Evolutionary conservation across 257 asterid species (phyloP).

Genomic region (Petunia secreta): DNA sequence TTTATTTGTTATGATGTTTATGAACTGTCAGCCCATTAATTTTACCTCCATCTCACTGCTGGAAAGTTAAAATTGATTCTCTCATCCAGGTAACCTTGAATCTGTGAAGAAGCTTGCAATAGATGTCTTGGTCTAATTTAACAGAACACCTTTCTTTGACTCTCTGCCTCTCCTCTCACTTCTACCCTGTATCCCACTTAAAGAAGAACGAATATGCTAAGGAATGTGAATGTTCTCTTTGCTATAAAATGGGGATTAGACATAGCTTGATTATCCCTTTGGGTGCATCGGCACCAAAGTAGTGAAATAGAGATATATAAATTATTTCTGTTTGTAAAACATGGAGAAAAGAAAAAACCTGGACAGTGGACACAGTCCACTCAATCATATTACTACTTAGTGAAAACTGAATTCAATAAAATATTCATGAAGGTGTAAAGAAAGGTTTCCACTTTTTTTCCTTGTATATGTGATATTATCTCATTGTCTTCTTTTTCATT

Average conservation of each 20-base stretch:
- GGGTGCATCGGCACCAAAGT: slow-evolving; percentile 16
- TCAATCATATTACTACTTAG: background rate
- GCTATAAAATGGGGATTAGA: background rate
- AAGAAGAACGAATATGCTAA: background rate
- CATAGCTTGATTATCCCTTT: slow-evolving; percentile 14
- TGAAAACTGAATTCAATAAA: slow-evolving; percentile 4
- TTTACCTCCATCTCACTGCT: slow-evolving; percentile 8
- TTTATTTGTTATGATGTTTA: background rate
- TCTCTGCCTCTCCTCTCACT: background rate
- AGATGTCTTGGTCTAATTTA: slow-evolving; percentile 9
- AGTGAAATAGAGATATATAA: background rate
- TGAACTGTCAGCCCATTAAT: background rate
- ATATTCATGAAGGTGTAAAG: slow-evolving; percentile 19
- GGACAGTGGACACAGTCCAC: background rate
- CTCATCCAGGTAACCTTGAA: background rate
- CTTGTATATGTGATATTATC: background rate
- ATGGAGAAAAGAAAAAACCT: background rate
- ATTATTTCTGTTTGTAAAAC: slow-evolving; percentile 9
- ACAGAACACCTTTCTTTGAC: background rate
- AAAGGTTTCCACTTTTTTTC: slow-evolving; percentile 18
- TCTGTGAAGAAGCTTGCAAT: background rate
- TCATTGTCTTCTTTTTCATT: slow-evolving; percentile 22
- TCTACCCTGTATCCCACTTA: background rate
- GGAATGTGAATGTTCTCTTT: background rate
- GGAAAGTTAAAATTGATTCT: slow-evolving; percentile 9